phyloP scores from a whole-genome alignment of 208 protist genomes.

The Crithidia mellificae region DNA sequence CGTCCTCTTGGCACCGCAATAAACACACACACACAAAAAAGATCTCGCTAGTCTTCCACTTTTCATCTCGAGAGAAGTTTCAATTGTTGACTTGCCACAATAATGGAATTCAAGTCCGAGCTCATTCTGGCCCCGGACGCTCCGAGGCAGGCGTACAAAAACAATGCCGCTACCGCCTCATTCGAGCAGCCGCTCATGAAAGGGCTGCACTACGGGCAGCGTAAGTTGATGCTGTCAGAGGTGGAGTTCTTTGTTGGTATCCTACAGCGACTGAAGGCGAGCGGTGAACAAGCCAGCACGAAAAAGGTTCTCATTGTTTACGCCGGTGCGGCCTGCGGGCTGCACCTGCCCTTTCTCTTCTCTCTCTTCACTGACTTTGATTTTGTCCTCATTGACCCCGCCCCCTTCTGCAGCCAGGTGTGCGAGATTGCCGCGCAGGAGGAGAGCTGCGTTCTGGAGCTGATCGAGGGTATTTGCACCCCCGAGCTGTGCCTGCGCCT shows the following conservation, averaged over 20 bases:
- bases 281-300: not conserved
- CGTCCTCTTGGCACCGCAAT: no score
- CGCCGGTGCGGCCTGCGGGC: constrained; percentile 93
- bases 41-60: no score
- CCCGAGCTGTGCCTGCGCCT: constrained; percentile 86
- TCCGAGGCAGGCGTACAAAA: constrained; percentile 58
- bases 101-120: constrained; percentile 60
- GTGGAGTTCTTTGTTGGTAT: constrained; percentile 90
- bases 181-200: constrained; percentile 61
- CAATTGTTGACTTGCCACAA: no score
- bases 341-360: constrained; percentile 90
- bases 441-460: constrained; percentile 53
- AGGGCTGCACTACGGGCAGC: constrained; percentile 94
- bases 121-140: constrained; percentile 45
- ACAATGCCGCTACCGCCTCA: constrained; percentile 36
- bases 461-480: constrained; percentile 89
- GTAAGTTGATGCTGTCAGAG: constrained; percentile 94
- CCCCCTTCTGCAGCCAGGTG: constrained; percentile 75
- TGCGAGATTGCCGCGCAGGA: constrained; percentile 35
- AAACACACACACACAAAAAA: no score
- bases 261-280: not conserved
- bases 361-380: constrained; percentile 67
- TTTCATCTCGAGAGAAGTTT: no score
- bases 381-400: constrained; percentile 94
- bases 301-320: constrained; percentile 84